Evolutionary conservation across 1,284 basidiomycete species (phyloP).

Genomic region (Malassezia sp.): DNA sequence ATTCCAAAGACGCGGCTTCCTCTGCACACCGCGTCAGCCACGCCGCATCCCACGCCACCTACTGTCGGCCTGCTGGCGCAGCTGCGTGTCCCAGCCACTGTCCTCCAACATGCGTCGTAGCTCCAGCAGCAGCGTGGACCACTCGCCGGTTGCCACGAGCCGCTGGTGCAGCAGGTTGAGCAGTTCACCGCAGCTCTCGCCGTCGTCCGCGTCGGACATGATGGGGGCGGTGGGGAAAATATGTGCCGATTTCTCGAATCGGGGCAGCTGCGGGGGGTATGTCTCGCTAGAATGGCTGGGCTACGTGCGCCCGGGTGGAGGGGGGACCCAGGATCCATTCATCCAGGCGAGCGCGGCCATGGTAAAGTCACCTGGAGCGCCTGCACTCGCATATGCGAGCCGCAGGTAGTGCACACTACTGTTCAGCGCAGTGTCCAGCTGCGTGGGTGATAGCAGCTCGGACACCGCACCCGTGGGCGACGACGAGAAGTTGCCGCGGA

Average conservation of each 20-base stretch:
- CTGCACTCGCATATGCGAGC: conserved; percentile 56
- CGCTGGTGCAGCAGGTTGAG: conserved; percentile 16
- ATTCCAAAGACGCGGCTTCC: conserved; percentile 8
- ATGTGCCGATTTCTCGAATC: not conserved
- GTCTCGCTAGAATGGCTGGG: no score
- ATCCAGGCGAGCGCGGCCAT: conserved; percentile 62
- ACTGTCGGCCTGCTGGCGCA: conserved; percentile 15
- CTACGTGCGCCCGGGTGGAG: conserved; percentile 21
- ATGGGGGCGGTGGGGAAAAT: not conserved
- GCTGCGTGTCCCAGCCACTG: conserved; percentile 11
- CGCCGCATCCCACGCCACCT: not conserved
- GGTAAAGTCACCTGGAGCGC: conserved; percentile 68
- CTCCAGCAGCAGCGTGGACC: conserved; percentile 4
- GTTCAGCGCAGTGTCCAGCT: conserved; percentile 52
- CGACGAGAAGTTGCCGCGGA: conserved; percentile 11
- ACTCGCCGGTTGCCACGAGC: conserved; percentile 13
- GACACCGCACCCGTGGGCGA: not conserved
- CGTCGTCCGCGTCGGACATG: conserved; percentile 10
- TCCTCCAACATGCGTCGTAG: conserved; percentile 12
- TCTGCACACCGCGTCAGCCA: not conserved
- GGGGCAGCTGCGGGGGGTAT: no score
- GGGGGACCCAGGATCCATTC: conserved; percentile 63
- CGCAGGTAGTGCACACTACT: conserved; percentile 63
- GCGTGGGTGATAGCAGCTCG: not conserved
- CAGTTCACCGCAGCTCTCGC: conserved; percentile 15